A percentile compares a stretch with the other conserved stretches of the same genome.
Evolutionary conservation across 164 flowering plant genomes (phyloP).

Genomic region (Kalanchoe fedtschenkoi): DNA sequence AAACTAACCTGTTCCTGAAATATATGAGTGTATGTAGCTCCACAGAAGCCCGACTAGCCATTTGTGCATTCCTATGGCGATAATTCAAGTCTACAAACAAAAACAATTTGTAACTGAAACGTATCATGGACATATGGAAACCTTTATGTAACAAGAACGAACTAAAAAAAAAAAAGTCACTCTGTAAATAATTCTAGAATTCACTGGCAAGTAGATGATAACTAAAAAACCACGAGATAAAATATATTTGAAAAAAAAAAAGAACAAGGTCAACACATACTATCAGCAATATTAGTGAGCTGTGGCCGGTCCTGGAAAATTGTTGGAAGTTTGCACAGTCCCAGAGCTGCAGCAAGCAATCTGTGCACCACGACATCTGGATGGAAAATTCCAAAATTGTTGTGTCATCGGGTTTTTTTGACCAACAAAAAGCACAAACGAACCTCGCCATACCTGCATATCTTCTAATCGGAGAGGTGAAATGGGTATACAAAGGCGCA

Average conservation of each 20-base stretch:
- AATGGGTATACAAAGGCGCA: conserved; percentile 85
- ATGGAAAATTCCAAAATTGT: conserved; percentile 4
- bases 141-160: not conserved
- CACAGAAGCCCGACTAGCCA: conserved; percentile 93
- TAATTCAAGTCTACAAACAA: conserved; percentile 68
- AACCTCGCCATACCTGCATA: conserved; percentile 58
- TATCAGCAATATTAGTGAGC: conserved; percentile 81
- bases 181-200: no score
- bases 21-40: conserved; percentile 91
- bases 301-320: conserved; percentile 76
- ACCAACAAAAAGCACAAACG: not conserved
- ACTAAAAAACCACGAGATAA: not conserved
- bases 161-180: not conserved
- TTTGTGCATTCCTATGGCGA: conserved; percentile 97
- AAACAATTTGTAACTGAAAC: no score
- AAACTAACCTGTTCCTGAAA: conserved; percentile 66
- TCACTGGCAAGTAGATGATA: not conserved
- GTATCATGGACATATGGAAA: conserved; percentile 3
- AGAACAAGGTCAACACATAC: conserved; percentile 35
- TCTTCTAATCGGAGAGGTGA: conserved; percentile 96
- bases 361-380: conserved; percentile 96
- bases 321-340: conserved; percentile 69
- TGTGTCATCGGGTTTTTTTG: not conserved
- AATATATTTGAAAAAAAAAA: not conserved
- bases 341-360: conserved; percentile 92